phyloP scores from a whole-genome alignment of 176 grass and related monocot species.

The Carex littledalei region DNA sequence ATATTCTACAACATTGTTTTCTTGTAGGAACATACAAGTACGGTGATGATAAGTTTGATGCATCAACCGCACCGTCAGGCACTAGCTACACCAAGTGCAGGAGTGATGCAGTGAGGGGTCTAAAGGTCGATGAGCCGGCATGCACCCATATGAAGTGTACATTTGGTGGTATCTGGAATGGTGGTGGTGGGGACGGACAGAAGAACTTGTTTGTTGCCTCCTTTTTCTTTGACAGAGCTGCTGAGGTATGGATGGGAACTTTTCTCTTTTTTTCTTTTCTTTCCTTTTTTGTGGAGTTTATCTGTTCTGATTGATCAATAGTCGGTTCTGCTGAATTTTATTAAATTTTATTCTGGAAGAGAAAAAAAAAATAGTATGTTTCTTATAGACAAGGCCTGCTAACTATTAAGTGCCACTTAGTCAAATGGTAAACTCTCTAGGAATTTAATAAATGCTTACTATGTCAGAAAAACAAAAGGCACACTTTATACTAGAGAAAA shows the following conservation, averaged over 20 bases:
- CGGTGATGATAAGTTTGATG: conserved; percentile 53
- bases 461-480: background rate
- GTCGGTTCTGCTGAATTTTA: background rate
- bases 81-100: conserved; percentile 78
- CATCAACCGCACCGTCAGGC: conserved; percentile 58
- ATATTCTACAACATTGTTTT: conserved; percentile 11
- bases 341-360: background rate
- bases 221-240: conserved; percentile 96
- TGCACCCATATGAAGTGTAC: conserved; percentile 99
- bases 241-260: conserved; percentile 44
- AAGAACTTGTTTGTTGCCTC: conserved; percentile 98
- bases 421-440: background rate
- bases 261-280: background rate
- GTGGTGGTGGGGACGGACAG: conserved; percentile 96
- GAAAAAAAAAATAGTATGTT: background rate
- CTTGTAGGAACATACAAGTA: conserved; percentile 66
- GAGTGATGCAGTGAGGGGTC: conserved; percentile 59
- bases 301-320: background rate
- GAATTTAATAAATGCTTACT: too few species aligned
- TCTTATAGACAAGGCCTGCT: background rate
- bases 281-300: background rate
- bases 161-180: conserved; percentile 97
- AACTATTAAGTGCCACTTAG: background rate
- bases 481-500: background rate
- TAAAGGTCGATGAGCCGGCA: conserved; percentile 68